Evolutionary conservation across 2,329 filamentous ascomycete genomes (phyloP), one percentile per base, ranked within the genome.

Genomic region (Didymella lethalis): DNA sequence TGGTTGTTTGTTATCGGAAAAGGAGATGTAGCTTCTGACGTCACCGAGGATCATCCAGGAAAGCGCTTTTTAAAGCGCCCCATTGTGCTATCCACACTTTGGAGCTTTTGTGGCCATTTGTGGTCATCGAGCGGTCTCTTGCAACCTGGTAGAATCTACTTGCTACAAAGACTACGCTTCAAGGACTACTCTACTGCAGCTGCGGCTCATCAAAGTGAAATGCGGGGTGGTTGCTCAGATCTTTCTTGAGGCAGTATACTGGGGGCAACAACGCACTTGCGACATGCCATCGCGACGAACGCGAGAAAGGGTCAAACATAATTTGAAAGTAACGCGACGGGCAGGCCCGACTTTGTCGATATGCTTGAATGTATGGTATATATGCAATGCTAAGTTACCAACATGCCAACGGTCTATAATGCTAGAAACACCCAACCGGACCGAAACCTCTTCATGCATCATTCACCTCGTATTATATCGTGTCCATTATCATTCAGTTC

Each of bases 351-450:
- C 40, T 43, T 4, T n/a, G 41, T 44, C 25, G n/a, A 44, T 44
- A 26, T 28, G 41, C 38, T 41, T 32, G 18, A 25, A 34, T 47
- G 45, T 32, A 47, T 20, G 20, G 31, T 48, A 48, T 36, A 36
- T 48, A 26, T 36, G 20, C 28, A 36, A 48, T 36, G 45, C 31
- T 34, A 48, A n/a, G 14, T 20, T 12, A 2, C 12, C 18, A 23
- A 48, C n/a, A 20, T 31, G 6, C 14, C 31, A 23, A 48, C 12
- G 23, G 31, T 26, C 46, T 47, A 48, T 48, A 25, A 48, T 48
- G 46, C 20, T 47, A 1, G 32, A n/a, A 23, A 47, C 25, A 18
- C 45, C 29, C n/a, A 14, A 46, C 16, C 4, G 29, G 20, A n/a
- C 11, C 28, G 11, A 23, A 34, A 47, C 3, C 10, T 47, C 26